Conservation (phyloP, 805 yeast genomes). For the Cyberlindnera petersonii region DNA sequence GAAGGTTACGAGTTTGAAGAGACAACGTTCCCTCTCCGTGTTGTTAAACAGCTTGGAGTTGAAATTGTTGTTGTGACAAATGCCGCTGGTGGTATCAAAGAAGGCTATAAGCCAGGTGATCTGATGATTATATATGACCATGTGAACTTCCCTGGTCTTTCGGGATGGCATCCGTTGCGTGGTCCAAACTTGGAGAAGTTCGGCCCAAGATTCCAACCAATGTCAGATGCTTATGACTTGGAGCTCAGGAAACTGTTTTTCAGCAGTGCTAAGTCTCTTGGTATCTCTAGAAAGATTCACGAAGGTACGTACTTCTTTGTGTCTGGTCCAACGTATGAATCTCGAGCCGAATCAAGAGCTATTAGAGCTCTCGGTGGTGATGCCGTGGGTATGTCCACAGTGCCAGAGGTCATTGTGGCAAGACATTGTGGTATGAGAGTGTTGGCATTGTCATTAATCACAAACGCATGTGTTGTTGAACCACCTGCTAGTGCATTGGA, state of each 20-base stretch:
- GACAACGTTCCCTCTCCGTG: slow-evolving; percentile 82
- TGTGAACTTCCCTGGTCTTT: slow-evolving; percentile 84
- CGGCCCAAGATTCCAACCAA: slow-evolving; percentile 86
- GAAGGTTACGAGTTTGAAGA: slow-evolving; percentile 86
- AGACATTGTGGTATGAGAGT: slow-evolving; percentile 83
- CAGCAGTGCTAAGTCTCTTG: slow-evolving; percentile 46
- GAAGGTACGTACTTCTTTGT: slow-evolving; percentile 87
- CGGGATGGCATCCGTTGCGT: slow-evolving; percentile 81
- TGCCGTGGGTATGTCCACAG: slow-evolving; percentile 97
- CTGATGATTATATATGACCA: slow-evolving; percentile 89
- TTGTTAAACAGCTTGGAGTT: slow-evolving; percentile 61
- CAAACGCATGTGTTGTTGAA: slow-evolving; percentile 74
- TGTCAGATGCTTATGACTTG: slow-evolving; percentile 85
- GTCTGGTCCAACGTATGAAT: slow-evolving; percentile 92
- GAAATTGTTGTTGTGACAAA: slow-evolving; percentile 75
- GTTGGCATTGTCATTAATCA: slow-evolving; percentile 79
- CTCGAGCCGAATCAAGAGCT: slow-evolving; percentile 86
- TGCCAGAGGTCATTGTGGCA: slow-evolving; percentile 92
- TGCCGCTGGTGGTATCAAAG: slow-evolving; percentile 90
- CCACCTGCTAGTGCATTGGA: slow-evolving; percentile 66
- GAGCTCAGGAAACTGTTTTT: slow-evolving; percentile 62
- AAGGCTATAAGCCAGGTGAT: slow-evolving; percentile 71
- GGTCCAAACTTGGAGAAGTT: slow-evolving; percentile 78
- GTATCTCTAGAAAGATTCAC: slow-evolving; percentile 54
- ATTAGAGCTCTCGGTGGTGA: slow-evolving; percentile 76